Evolutionary conservation across 1,139 yeast species (phyloP), one percentile per base, ranked within the genome.

Genomic region (Pichia cactophila): DNA sequence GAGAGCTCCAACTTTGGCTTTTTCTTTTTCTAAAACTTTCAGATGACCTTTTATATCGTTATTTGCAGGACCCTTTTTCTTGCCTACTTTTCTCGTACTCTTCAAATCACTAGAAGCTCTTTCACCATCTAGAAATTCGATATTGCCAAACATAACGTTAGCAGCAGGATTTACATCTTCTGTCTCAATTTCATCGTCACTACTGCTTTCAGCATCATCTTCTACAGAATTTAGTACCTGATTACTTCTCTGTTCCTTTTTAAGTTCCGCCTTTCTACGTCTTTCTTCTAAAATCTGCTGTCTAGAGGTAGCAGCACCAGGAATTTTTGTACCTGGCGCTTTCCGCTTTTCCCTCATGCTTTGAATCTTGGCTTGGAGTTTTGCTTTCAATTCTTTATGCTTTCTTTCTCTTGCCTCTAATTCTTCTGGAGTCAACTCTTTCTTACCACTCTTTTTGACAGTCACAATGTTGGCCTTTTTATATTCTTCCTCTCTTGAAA

Each of bases 11-110:
- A 87, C 59, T 61, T 80, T 84, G 35, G 75, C 75, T 62, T 85
- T 86, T 67, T 86, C 86, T 54, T 77, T 77, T 62, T 89, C 95
- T 39, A 89, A 70, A 55, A 83, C 79, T 57, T 74, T 75, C 57
- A 92, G 72, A 68, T 92, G 97, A 1, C 92, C 96, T 56, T 82
- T 81, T 50, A 88, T 69, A 66, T 92, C 97, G 56, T 82, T 83
- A 63, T 82, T 83, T 0, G 96, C 80, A 5, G 96, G 95, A 0
- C 96, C 96, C 66, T 86, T 86, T 65, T 74, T 77, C 58, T 75
- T 77, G 55, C 73, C 76, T 54, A 73, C 69, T 49, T 77, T 83
- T 60, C 92, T 78, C 41, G 86, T 62, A 46, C 75, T 74, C 44
- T 75, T 73, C 55, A 87, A 72, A 65, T 87, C 95, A 2, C 92